phyloP scores from a whole-genome alignment of 345 rosid genomes.

The Odontarrhena argentea region DNA sequence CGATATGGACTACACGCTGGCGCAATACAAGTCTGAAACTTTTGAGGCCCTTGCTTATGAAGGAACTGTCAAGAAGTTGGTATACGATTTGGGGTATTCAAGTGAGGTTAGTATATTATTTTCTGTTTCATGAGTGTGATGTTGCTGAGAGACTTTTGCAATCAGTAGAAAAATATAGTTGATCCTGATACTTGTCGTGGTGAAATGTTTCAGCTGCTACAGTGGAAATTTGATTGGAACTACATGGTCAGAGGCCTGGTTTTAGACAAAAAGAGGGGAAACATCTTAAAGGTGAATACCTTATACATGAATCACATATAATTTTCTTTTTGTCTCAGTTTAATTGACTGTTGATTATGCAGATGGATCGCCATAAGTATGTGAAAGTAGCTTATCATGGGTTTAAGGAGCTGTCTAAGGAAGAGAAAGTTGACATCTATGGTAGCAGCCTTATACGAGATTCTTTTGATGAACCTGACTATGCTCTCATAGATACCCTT shows the following conservation, averaged over 20 bases:
- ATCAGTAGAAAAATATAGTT: not conserved
- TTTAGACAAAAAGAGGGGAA: constrained; percentile 95
- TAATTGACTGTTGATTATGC: constrained; percentile 32
- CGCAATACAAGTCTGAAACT: constrained; percentile 94
- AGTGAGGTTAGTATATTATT: constrained; percentile 55
- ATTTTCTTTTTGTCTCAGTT: not conserved
- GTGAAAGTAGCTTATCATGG: constrained; percentile 99
- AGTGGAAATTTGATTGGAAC: constrained; percentile 87
- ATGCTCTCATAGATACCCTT: constrained; percentile 94
- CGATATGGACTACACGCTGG: constrained; percentile 99
- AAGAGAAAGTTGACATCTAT: constrained; percentile 81
- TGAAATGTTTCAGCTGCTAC: constrained; percentile 56
- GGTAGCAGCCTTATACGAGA: constrained; percentile 85
- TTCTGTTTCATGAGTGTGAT: not conserved
- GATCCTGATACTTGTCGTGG: constrained; percentile 1
- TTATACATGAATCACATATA: not conserved
- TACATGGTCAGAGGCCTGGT: constrained; percentile 99
- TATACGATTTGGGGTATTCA: constrained; percentile 87
- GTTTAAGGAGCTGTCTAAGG: constrained; percentile 85
- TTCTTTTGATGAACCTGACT: constrained; percentile 94
- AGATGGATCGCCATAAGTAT: constrained; percentile 99
- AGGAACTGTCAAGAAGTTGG: constrained; percentile 88
- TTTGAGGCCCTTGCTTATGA: constrained; percentile 92
- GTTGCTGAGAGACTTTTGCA: too few species aligned
- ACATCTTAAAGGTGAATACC: constrained; percentile 76